phyloP scores from a whole-genome alignment of 106 monocot genomes.

The Vanilla planifolia region DNA sequence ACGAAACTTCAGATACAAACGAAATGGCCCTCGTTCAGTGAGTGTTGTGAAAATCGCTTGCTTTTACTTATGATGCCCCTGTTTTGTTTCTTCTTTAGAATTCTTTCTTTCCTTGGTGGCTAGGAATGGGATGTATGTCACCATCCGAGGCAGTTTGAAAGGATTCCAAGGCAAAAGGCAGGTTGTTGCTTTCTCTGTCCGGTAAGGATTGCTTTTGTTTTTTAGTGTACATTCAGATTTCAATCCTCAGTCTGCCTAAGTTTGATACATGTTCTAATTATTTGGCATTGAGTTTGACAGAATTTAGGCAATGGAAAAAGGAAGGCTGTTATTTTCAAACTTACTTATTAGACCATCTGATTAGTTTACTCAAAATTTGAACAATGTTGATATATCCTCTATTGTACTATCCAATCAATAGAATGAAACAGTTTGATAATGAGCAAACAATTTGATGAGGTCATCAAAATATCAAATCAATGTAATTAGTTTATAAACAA shows the following conservation, averaged over 20 bases:
- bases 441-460: no score
- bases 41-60: conserved; percentile 5
- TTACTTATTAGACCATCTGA: no score
- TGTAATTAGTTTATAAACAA: no score
- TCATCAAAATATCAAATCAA: no score
- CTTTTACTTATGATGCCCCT: conserved; percentile 1
- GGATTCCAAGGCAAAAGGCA: conserved; percentile 61
- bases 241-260: background rate
- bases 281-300: no score
- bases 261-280: no score
- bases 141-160: conserved; percentile 54
- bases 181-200: conserved; percentile 54
- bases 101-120: background rate
- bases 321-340: no score
- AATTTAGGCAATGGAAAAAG: no score
- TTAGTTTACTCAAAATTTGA: no score
- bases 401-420: no score
- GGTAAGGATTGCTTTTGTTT: conserved; percentile 20
- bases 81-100: background rate
- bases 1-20: conserved; percentile 71
- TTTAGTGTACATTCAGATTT: background rate
- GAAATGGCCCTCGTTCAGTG: conserved; percentile 79
- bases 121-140: conserved; percentile 72
- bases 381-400: no score
- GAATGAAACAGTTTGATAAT: no score